phyloP scores from a whole-genome alignment of 768 basidiomycete species.

The Phlegmacium glaucopus region DNA sequence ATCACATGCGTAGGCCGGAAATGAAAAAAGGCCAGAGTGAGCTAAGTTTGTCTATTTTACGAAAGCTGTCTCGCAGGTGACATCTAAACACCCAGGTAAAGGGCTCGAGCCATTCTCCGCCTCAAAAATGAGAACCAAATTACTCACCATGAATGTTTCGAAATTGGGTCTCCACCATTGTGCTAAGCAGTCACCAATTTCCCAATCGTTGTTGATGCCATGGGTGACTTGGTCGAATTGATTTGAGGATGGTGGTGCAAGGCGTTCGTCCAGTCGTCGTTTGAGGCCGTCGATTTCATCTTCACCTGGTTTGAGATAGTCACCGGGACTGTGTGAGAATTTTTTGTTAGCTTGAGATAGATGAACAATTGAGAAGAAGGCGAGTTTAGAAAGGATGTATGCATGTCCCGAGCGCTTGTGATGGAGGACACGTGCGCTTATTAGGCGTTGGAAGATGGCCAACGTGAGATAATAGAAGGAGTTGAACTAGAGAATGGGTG shows the following conservation, averaged over 20 bases:
- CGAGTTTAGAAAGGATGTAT: no score
- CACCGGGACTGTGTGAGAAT: slow-evolving; percentile 70
- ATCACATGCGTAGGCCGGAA: no score
- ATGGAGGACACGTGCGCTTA: no score
- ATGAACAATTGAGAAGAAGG: no score
- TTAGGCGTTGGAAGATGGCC: no score
- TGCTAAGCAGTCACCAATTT: slow-evolving; percentile 93
- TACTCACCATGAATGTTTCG: slow-evolving; percentile 94
- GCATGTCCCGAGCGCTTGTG: no score
- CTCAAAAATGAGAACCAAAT: neutral
- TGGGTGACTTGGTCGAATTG: slow-evolving; percentile 70
- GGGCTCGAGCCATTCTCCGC: neutral
- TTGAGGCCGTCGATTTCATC: slow-evolving; percentile 91
- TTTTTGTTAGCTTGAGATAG: no score
- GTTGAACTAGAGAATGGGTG: no score
- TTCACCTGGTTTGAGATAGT: slow-evolving; percentile 96
- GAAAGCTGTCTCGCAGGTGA: no score
- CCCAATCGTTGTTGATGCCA: slow-evolving; percentile 88
- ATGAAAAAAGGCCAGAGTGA: no score
- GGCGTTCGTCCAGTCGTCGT: slow-evolving; percentile 81
- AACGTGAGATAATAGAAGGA: no score
- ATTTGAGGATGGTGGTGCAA: slow-evolving; percentile 72
- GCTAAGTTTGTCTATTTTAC: no score
- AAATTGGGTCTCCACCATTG: slow-evolving; percentile 99
- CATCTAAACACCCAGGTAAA: neutral